Evolutionary conservation across 768 basidiomycete species (phyloP).

Genomic region (Boletellus ananas): DNA sequence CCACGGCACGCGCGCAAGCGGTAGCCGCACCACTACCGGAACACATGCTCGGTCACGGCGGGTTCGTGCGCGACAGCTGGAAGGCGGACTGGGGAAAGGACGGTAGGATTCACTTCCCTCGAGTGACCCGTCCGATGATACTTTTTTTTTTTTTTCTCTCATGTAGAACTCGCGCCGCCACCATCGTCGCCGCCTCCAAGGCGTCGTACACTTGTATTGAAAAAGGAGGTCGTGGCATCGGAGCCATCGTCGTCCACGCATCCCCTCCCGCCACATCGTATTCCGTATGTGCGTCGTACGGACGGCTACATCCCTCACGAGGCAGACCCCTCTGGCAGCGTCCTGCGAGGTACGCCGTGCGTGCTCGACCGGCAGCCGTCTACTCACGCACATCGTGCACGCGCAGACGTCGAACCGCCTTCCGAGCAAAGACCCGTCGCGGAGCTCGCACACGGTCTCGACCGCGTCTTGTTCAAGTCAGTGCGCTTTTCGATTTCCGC

Average conservation of each 20-base stretch:
- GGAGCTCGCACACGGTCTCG: slow-evolving; percentile 59
- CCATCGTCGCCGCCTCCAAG: neutral
- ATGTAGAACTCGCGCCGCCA: slow-evolving; percentile 16
- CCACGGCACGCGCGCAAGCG: neutral
- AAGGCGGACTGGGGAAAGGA: slow-evolving; percentile 21
- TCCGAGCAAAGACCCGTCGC: slow-evolving; percentile 54
- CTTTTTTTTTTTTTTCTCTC: neutral
- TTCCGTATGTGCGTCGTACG: slow-evolving; percentile 26
- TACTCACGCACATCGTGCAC: neutral
- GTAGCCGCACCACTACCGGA: neutral
- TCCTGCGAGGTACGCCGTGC: slow-evolving; percentile 18
- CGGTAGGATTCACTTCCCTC: slow-evolving; percentile 7
- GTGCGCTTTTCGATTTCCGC: slow-evolving; percentile 17
- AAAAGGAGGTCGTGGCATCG: slow-evolving; percentile 2
- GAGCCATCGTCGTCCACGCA: slow-evolving; percentile 6
- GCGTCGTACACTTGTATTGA: neutral
- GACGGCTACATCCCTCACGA: slow-evolving; percentile 23
- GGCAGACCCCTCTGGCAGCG: neutral
- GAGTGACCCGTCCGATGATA: neutral
- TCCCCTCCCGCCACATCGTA: slow-evolving; percentile 19
- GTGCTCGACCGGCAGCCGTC: too few species aligned
- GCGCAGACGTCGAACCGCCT: slow-evolving; percentile 42
- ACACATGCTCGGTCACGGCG: neutral
- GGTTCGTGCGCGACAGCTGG: slow-evolving; percentile 13
- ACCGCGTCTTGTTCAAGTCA: slow-evolving; percentile 74